These are phyloP conservation scores for Suillus brevipes DNA, from an alignment of 768 basidiomycete genomes.

Conservation along the genomic window DNA sequence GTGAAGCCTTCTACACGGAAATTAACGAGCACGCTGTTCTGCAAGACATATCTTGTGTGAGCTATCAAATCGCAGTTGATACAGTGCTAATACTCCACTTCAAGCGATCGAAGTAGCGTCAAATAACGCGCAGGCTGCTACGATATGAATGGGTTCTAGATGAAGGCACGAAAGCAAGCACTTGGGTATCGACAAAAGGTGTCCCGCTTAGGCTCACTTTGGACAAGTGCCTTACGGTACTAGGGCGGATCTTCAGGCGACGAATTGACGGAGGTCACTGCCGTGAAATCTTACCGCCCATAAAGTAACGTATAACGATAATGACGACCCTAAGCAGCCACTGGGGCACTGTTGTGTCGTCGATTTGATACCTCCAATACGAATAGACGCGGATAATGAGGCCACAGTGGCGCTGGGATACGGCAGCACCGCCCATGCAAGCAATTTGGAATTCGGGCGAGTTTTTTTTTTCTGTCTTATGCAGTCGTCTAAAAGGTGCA, in stretches of 20 bases:
- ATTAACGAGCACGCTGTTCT: neutral
- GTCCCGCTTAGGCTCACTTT: neutral
- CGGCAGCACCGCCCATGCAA: neutral
- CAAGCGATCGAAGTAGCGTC: neutral
- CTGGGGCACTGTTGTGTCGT: neutral
- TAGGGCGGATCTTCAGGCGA: neutral
- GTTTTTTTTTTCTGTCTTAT: neutral
- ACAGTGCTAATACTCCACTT: neutral
- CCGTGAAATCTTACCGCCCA: too few relatives aligned
- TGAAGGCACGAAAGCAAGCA: neutral
- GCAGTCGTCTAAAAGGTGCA: neutral
- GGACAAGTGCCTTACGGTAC: neutral
- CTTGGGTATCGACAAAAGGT: neutral
- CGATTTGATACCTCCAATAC: neutral
- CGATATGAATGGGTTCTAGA: neutral
- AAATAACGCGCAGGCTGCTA: neutral
- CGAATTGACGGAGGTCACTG: neutral
- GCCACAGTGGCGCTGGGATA: neutral
- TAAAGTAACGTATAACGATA: neutral
- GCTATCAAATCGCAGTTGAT: neutral
- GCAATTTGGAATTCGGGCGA: neutral
- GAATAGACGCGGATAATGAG: neutral
- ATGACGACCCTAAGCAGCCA: neutral
- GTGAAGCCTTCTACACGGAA: neutral
- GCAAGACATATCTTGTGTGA: neutral